Percentiles rank a stretch among this genome's conserved stretches.
Evolutionary conservation across 352 stramenopile genomes (phyloP).

Genomic region (Pythium phragmitis): DNA sequence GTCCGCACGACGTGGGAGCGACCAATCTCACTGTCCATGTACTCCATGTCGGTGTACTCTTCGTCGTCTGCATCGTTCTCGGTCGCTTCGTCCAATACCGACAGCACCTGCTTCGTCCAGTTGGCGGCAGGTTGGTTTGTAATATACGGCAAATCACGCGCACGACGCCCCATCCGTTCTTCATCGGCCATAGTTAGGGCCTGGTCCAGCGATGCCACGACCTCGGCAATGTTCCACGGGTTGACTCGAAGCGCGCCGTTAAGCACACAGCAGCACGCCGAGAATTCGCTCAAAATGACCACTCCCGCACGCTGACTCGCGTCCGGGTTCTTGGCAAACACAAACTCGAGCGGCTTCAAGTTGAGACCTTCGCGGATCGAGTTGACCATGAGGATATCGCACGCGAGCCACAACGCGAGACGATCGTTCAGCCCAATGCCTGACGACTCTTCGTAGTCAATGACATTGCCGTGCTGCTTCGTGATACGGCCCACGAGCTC

Average conservation of each 20-base stretch:
- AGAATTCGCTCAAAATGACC: conserved; percentile 97
- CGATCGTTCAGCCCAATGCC: conserved; percentile 88
- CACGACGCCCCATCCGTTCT: conserved; percentile 88
- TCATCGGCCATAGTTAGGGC: conserved; percentile 91
- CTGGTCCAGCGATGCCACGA: conserved; percentile 91
- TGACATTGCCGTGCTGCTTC: conserved; percentile 62
- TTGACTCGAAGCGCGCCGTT: conserved; percentile 97
- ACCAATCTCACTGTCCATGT: conserved; percentile 92
- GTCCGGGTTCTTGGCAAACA: conserved; percentile 77
- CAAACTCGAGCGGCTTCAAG: conserved; percentile 95
- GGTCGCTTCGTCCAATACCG: conserved; percentile 76
- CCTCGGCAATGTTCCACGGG: conserved; percentile 95
- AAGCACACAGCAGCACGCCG: conserved; percentile 93
- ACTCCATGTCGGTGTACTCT: conserved; percentile 84
- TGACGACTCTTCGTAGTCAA: conserved; percentile 89
- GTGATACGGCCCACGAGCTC: conserved; percentile 84
- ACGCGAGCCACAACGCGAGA: conserved; percentile 92
- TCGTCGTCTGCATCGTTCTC: conserved; percentile 69
- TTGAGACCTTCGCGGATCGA: conserved; percentile 98
- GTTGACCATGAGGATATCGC: conserved; percentile 95
- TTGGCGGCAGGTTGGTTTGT: conserved; percentile 89
- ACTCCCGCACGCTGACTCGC: conserved; percentile 71
- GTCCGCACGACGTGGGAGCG: conserved; percentile 70
- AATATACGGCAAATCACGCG: conserved; percentile 96
- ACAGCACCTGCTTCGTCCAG: conserved; percentile 96